phyloP scores from a whole-genome alignment of 441 rosid genomes.

The Aquilaria agallochum region DNA sequence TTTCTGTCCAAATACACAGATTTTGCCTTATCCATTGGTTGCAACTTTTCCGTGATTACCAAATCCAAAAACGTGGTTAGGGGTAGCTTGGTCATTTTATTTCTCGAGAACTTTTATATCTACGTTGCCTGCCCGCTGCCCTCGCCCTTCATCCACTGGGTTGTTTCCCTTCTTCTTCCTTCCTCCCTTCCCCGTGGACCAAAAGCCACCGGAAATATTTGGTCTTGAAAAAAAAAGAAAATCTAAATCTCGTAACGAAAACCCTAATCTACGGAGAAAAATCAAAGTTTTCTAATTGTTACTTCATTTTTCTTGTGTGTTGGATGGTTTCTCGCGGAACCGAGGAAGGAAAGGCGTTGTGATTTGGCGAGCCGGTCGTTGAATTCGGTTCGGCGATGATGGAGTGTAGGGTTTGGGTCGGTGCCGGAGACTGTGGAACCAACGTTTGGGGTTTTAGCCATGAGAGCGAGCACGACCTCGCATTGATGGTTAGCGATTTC shows the following conservation, averaged over 20 bases:
- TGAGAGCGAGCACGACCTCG: slow-evolving; percentile 88
- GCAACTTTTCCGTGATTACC: not conserved
- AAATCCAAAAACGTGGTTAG: not conserved
- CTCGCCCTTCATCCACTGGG: not conserved
- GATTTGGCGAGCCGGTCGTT: not conserved
- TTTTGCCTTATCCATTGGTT: slow-evolving; percentile 16
- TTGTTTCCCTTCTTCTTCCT: not conserved
- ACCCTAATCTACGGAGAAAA: not conserved
- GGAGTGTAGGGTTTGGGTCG: slow-evolving; percentile 41
- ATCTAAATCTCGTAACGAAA: too few relatives aligned
- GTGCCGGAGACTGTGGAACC: slow-evolving; percentile 33
- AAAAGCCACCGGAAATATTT: too few relatives aligned
- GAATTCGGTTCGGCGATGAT: slow-evolving; percentile 10
- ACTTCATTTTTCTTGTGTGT: not conserved
- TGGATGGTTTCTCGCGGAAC: slow-evolving; percentile 4
- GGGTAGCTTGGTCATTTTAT: slow-evolving; percentile 22
- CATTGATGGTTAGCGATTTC: slow-evolving; percentile 83
- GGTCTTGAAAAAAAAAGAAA: too few relatives aligned
- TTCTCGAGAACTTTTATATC: slow-evolving; percentile 6
- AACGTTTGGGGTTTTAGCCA: slow-evolving; percentile 44
- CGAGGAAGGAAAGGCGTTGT: slow-evolving; percentile 9
- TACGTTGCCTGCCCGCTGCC: not conserved
- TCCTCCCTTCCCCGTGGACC: slow-evolving; percentile 5
- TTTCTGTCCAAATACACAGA: slow-evolving; percentile 3
- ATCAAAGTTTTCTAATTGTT: not conserved